These are phyloP conservation scores for Coffea humblotiana DNA, from an alignment of 305 asterid genomes.

Conservation along the genomic window DNA sequence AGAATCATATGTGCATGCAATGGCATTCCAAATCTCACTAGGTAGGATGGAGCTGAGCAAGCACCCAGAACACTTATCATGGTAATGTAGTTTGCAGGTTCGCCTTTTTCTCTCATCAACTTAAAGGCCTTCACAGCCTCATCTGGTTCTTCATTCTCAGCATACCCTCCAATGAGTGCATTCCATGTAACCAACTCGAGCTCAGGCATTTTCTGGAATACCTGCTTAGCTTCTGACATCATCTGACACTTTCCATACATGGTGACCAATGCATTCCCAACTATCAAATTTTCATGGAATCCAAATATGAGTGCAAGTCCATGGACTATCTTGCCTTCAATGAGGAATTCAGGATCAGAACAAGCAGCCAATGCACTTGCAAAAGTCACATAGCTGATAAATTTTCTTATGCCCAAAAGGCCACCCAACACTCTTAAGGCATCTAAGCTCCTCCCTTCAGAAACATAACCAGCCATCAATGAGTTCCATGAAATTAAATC, in stretches of 20 bases:
- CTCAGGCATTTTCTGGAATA: conserved; percentile 57
- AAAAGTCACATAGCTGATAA: conserved; percentile 55
- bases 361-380: conserved; percentile 81
- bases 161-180: conserved; percentile 69
- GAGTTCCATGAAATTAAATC: conserved; percentile 88
- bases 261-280: conserved; percentile 83
- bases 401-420: conserved; percentile 43
- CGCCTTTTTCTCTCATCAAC: conserved; percentile 53
- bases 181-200: conserved; percentile 86
- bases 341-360: conserved; percentile 45
- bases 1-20: conserved; percentile 56
- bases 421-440: conserved; percentile 51
- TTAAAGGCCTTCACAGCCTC: conserved; percentile 51
- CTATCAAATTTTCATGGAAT: conserved; percentile 52
- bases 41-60: conserved; percentile 50
- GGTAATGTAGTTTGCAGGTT: conserved; percentile 67
- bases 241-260: conserved; percentile 76
- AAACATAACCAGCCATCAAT: conserved; percentile 74
- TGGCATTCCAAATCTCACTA: conserved; percentile 58
- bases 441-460: conserved; percentile 47
- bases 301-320: conserved; percentile 57
- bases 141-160: conserved; percentile 51
- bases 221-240: conserved; percentile 55
- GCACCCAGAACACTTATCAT: conserved; percentile 68
- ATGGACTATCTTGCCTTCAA: conserved; percentile 63